Evolutionary conservation across 495 filamentous ascomycete genomes (phyloP).

Genomic region (Lasiosphaeria miniovina): DNA sequence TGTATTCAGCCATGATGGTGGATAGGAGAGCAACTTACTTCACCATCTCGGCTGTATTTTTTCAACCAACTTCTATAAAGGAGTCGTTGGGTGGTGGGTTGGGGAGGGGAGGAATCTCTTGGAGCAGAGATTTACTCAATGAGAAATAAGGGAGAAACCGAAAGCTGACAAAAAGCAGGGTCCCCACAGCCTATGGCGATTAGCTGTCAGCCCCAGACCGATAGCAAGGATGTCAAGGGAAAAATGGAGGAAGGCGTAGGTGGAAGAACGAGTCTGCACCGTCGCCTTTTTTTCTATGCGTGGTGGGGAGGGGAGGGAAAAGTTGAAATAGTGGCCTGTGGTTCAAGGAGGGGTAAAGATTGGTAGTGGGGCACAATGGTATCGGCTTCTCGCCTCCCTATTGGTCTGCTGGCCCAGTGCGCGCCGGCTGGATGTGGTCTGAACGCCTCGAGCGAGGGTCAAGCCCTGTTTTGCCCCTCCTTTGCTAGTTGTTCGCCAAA

Average conservation of each 20-base stretch:
- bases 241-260: conserved; percentile 17
- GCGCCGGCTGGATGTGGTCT: conserved; percentile 26
- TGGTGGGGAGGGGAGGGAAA: conserved; percentile 22
- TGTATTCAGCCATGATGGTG: conserved; percentile 27
- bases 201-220: conserved; percentile 32
- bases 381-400: conserved; percentile 22
- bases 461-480: conserved; percentile 39
- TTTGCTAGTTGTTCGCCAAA: conserved; percentile 1
- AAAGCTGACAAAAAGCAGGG: conserved; percentile 25
- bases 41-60: conserved; percentile 92
- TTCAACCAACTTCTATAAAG: conserved; percentile 29
- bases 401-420: conserved; percentile 24
- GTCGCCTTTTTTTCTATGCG: conserved; percentile 21
- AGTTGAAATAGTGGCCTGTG: conserved; percentile 18
- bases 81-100: conserved; percentile 22
- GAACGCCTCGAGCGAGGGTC: conserved; percentile 26
- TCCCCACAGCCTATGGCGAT: conserved; percentile 21
- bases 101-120: conserved; percentile 23
- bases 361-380: conserved; percentile 25
- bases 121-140: conserved; percentile 29
- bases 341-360: conserved; percentile 29
- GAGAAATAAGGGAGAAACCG: conserved; percentile 11
- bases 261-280: conserved; percentile 22
- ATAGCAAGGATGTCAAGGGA: conserved; percentile 21
- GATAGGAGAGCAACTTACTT: conserved; percentile 70